These are phyloP conservation scores for Trichosporon coremiiforme DNA, from an alignment of 1,284 basidiomycete genomes.

Conservation along the genomic window DNA sequence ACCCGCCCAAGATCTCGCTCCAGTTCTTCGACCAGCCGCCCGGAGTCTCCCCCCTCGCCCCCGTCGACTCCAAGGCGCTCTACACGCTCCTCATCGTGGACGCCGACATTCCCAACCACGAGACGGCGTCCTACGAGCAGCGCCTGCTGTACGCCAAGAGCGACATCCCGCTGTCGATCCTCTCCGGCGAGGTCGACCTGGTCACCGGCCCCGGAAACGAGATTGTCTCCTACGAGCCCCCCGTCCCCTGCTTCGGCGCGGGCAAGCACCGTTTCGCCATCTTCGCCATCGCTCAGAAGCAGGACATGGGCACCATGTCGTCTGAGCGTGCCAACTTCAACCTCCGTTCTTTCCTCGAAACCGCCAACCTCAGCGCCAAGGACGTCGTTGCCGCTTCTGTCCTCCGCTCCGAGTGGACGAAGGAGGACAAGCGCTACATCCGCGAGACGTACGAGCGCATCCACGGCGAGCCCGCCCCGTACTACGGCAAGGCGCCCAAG, in stretches of 20 bases:
- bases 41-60: conserved; percentile 15
- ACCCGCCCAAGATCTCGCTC: conserved; percentile 30
- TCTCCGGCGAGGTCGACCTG: conserved; percentile 58
- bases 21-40: conserved; percentile 40
- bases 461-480: conserved; percentile 60
- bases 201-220: conserved; percentile 38
- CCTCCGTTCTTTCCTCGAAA: conserved; percentile 38
- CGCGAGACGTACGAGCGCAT: conserved; percentile 35
- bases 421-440: conserved; percentile 40
- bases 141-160: conserved; percentile 88
- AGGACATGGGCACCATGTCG: conserved; percentile 19
- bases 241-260: conserved; percentile 44
- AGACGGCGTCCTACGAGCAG: conserved; percentile 66
- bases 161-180: conserved; percentile 75
- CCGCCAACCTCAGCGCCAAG: conserved; percentile 25
- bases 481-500: conserved; percentile 66
- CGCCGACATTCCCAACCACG: conserved; percentile 78
- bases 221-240: conserved; percentile 47
- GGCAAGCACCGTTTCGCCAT: conserved; percentile 48
- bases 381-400: conserved; percentile 45
- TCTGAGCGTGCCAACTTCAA: conserved; percentile 39
- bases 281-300: conserved; percentile 41
- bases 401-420: conserved; percentile 44
- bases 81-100: conserved; percentile 90
- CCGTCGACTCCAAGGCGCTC: conserved; percentile 62